These are phyloP conservation scores for Aspergillus carlsbadensis DNA, from an alignment of 495 filamentous ascomycete species.

Conservation along the genomic window DNA sequence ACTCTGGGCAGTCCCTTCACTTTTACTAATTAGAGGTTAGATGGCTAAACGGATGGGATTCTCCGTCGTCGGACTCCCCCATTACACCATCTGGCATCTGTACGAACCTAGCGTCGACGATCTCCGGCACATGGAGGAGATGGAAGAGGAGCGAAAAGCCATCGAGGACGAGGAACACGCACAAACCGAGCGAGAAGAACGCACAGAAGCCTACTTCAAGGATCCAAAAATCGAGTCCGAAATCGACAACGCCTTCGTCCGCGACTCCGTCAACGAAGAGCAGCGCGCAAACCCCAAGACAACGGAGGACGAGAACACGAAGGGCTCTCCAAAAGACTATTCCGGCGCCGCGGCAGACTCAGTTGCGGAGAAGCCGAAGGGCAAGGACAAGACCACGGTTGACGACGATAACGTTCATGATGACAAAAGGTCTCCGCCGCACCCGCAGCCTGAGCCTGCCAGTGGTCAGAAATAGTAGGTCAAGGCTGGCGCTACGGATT, in stretches of 20 bases:
- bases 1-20: background rate
- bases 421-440: background rate
- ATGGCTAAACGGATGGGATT: constrained; percentile 97
- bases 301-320: background rate
- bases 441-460: no score
- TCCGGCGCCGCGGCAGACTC: constrained; percentile 3
- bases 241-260: constrained; percentile 73
- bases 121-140: constrained; percentile 96
- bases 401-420: background rate
- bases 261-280: constrained; percentile 62
- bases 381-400: no score
- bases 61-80: constrained; percentile 94
- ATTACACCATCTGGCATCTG: constrained; percentile 99
- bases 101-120: constrained; percentile 98
- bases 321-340: background rate
- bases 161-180: constrained; percentile 74
- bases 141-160: constrained; percentile 75
- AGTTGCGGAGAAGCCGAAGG: constrained; percentile 1
- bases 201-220: constrained; percentile 51
- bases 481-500: background rate
- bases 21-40: constrained; percentile 44
- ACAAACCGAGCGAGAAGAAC: constrained; percentile 48
- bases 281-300: constrained; percentile 19
- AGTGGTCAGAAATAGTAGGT: background rate
- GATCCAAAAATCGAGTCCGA: constrained; percentile 74